phyloP scores from a whole-genome alignment of 495 filamentous ascomycete species.

The Podospora pseudocomata region DNA sequence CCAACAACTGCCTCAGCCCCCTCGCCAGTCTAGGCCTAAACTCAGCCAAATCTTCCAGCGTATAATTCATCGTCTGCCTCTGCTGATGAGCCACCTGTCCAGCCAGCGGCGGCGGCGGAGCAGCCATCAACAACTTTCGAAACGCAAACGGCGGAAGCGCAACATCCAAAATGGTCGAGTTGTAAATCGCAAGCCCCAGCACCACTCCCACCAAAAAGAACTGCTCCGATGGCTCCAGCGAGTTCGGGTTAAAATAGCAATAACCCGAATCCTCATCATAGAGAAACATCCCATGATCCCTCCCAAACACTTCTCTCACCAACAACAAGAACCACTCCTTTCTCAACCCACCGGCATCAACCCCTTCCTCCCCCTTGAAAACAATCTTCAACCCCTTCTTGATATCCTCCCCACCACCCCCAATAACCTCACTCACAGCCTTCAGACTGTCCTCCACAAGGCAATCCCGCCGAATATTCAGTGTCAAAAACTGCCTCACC shows the following conservation, averaged over 20 bases:
- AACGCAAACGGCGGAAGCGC: conserved; percentile 91
- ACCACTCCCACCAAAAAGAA: conserved; percentile 89
- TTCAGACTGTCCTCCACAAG: conserved; percentile 87
- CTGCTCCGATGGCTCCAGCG: conserved; percentile 90
- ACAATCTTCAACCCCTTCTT: conserved; percentile 90
- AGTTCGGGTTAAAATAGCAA: conserved; percentile 93
- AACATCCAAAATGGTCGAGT: conserved; percentile 91
- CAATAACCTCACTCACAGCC: conserved; percentile 82
- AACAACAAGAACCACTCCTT: conserved; percentile 97
- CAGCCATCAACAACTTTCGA: conserved; percentile 75
- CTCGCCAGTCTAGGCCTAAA: conserved; percentile 73
- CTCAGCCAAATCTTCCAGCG: conserved; percentile 80
- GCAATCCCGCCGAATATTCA: conserved; percentile 81
- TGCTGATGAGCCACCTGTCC: conserved; percentile 48
- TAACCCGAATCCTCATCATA: conserved; percentile 94
- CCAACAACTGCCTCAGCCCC: conserved; percentile 72
- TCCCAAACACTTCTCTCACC: conserved; percentile 88
- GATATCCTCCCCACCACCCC: conserved; percentile 78
- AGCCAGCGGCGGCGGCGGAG: conserved; percentile 52
- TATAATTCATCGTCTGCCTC: conserved; percentile 64
- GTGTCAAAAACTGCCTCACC: conserved; percentile 73
- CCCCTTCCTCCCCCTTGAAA: conserved; percentile 84
- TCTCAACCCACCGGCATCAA: conserved; percentile 85
- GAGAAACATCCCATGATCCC: conserved; percentile 81
- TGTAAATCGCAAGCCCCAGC: conserved; percentile 90